Evolutionary conservation across 192 early-diverging fungal species (phyloP).

Genomic region (Gorgonomyces haynaldii): DNA sequence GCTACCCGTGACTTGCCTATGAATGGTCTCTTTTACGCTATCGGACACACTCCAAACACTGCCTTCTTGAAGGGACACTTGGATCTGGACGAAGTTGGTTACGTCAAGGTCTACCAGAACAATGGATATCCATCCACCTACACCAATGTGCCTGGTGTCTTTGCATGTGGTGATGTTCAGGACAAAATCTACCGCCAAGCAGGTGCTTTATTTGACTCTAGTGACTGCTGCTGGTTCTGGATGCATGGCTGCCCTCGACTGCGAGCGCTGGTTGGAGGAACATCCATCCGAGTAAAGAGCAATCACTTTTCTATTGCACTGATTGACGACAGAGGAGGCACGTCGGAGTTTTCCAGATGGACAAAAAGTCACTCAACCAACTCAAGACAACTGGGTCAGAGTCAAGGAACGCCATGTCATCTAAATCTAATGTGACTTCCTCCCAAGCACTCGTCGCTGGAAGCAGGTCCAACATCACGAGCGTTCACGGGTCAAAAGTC

Average conservation of each 20-base stretch:
- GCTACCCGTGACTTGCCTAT: constrained; percentile 55
- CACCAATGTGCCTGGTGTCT: constrained; percentile 86
- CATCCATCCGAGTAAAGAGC: too few relatives aligned
- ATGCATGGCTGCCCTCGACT: constrained; percentile 96
- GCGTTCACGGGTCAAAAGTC: too few relatives aligned
- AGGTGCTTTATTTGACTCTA: constrained; percentile 25
- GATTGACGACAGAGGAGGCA: too few relatives aligned
- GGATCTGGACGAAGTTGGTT: constrained; percentile 74
- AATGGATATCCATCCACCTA: constrained; percentile 53
- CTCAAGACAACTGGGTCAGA: too few relatives aligned
- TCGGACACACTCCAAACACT: constrained; percentile 86
- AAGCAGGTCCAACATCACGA: too few relatives aligned
- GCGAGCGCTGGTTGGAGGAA: constrained; percentile 85
- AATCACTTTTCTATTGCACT: too few relatives aligned
- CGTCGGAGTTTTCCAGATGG: too few relatives aligned
- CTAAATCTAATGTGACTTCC: too few relatives aligned
- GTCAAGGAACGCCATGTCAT: too few relatives aligned
- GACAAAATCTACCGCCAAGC: constrained; percentile 96
- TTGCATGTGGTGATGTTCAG: constrained; percentile 97
- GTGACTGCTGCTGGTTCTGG: constrained; percentile 60
- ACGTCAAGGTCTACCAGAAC: constrained; percentile 64
- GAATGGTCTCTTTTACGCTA: constrained; percentile 95
- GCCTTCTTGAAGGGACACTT: constrained; percentile 42
- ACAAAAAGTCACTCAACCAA: too few relatives aligned
- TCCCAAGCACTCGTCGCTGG: too few relatives aligned